Evolutionary conservation across 306 rosid species (phyloP), one percentile per base, ranked within the genome.

Genomic region (Cyamopsis tetragonoloba): DNA sequence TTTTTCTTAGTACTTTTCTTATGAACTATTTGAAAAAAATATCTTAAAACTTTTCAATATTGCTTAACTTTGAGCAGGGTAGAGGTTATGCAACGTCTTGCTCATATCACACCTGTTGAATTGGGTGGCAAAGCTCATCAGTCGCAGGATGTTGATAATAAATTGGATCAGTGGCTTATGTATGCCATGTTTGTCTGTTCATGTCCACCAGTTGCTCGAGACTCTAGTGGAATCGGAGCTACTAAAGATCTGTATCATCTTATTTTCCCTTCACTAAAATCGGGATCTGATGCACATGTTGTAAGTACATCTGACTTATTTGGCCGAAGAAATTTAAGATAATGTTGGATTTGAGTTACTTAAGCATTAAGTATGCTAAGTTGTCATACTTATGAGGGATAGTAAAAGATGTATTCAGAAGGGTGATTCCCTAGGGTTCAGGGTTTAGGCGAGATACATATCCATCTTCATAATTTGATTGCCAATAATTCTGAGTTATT

Each of bases 161-260:
- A 95, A 80, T 76, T 91, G 68, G 99, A 95, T 74, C 99, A 95
- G 83, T 95, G 99, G 99, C 95, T 91, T 68, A 86, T 91, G 95
- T 95, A 95, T 71, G 88, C 99, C 28, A 88, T 95, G 95, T 91
- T 95, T 42, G 84, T 84, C 47, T 90, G 97, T 76, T 95, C 99
- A 62, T 91, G 97, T 73, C 95, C 99, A n/a, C 92, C 99, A 34
- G 68, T 42, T 66, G 73, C 80, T 57, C 86, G 84, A 83, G 99
- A 95, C 47, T 84, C 92, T 77, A 77, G 85, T 23, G 81, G 83
- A 62, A 48, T 70, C 57, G 73, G 83, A 37, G 74, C 88, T 37
- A 84, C 89, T 83, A 95, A 88, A 84, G 97, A 95, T 59, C 86
- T 87, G 79, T 95, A 82, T 82, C 95, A 86, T 83, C 86, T 90